Evolutionary conservation across 2,329 filamentous ascomycete species (phyloP), one percentile per base, ranked within the genome.

Genomic region (Claviceps citrina): DNA sequence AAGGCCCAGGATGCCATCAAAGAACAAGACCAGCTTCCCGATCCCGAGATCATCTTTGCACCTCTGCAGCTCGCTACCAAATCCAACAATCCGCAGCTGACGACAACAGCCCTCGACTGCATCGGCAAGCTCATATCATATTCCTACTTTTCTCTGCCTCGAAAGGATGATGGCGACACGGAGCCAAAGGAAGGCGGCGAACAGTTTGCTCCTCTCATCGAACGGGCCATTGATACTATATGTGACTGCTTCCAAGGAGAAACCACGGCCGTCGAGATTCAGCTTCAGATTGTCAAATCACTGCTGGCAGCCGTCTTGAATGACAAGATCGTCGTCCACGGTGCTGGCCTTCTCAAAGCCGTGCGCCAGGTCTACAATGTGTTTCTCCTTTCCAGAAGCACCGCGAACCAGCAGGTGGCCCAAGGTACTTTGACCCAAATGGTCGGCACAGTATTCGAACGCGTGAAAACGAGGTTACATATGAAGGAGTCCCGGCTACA

Each of bases 101-200:
- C 86, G 44, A 93, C 86, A 18, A 84, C 83, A 28, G 87, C 91
- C 6, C 76, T 98, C 54, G 91, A 98, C 63, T 96, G 89, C 63
- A 95, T 98, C 53, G 91, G 93, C 53, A 98, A 98, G 67, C 78
- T 98, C 46, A 96, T 96, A 57, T 95, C 89, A 53, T 98, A 94
- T 60, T 94, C 91, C 15, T 96, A 96, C 68, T 96, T 98, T 61
- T 89, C 89, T 36, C 75, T 84, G 37, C 73, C 79, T 27, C 67
- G 66, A 38, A 61, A 62, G 18, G 59, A 64, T 41, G 63, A 65
- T 52, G 47, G 61, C n/a, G 40, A 34, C 15, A 7, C n/a, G 10
- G 39, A 44, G 26, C 8, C 37, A 41, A 59, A 66, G 47, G 62
- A 68, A 48, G 61, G 60, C 32, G 52, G 53, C 43, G 53, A 58